Conservation (phyloP, 805 yeast species). For the Lipomyces yamadae region DNA sequence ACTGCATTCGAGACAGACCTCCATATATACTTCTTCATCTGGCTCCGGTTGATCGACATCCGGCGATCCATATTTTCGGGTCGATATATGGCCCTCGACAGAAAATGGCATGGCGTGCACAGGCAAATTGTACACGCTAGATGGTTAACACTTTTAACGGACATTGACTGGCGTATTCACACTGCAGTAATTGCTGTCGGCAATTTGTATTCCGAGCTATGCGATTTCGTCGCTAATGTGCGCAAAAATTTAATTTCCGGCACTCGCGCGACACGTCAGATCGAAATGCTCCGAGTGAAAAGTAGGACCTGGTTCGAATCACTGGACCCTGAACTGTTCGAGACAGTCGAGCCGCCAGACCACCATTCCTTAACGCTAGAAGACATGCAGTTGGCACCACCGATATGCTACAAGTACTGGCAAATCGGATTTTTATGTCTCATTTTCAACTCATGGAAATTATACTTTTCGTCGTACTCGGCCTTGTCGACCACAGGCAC, state of each 20-base stretch:
- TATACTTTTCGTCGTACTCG: conserved; percentile 29
- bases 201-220: conserved; percentile 21
- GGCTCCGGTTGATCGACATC: conserved; percentile 30
- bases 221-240: conserved; percentile 22
- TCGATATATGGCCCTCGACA: conserved; percentile 14
- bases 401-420: conserved; percentile 25
- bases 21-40: conserved; percentile 24
- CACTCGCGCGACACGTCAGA: conserved; percentile 8
- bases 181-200: conserved; percentile 15
- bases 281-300: conserved; percentile 24
- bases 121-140: conserved; percentile 14
- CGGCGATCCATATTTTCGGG: conserved; percentile 31
- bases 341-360: conserved; percentile 19
- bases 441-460: conserved; percentile 26
- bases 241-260: conserved; percentile 16
- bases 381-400: conserved; percentile 25
- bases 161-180: conserved; percentile 15
- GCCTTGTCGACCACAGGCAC: conserved; percentile 24
- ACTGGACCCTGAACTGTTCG: conserved; percentile 25
- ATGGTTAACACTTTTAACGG: neutral
- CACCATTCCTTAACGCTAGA: conserved; percentile 12
- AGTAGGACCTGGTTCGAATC: conserved; percentile 26
- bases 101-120: conserved; percentile 19
- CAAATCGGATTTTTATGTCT: conserved; percentile 22
- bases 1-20: conserved; percentile 22